Evolutionary conservation across 495 filamentous ascomycete genomes (phyloP), one percentile per base, ranked within the genome.

Genomic region (Rhizodiscina lignyota): DNA sequence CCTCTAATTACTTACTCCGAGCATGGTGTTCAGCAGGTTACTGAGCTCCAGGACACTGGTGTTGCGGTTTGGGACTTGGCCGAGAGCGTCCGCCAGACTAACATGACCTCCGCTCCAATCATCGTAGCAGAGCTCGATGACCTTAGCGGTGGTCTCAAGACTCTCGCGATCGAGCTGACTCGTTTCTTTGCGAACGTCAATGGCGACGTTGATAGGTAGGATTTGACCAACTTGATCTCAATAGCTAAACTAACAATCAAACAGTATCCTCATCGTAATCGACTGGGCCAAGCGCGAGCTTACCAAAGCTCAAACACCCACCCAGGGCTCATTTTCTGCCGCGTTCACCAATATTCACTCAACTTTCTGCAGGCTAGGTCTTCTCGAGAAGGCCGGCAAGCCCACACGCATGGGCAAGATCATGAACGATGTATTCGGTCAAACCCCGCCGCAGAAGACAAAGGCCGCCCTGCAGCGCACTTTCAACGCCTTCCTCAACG

Each of bases 1-100:
- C 85, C 85, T 1, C 59, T 93, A 19, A 89, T 94, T 27, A 83
- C 83, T 58, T 91, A 85, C 50, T 91, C 85, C 0, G 83, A 93
- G 44, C 79, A 85, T 51, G 83, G 82, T 11, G 72, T 80, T 19
- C 70, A 76, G 38, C 83, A 92, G 50, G 80, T 92, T 16, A 74
- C 73, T 22, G 80, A 84, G 24, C 62, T 94, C 10, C 83, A 91
- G 51, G 83, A 89, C 29, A 89, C 83, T 0, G 78, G 83, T 22
- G 74, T 91, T 4, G 85, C 85, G 0, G 84, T 94, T 15, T 89
- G 83, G 80, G 85, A 94, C 53, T 64, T 94, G 4, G 79, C 80
- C 30, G 85, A 93, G 57, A 85, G 74, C 32, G 75, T 93, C 35
- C 74, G 85, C 22, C 69, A 66, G n/a, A 79, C 83, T 27, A 89